Evolutionary conservation across 805 yeast species (phyloP), one percentile per base, ranked within the genome.

Genomic region (Candida tallmaniae): DNA sequence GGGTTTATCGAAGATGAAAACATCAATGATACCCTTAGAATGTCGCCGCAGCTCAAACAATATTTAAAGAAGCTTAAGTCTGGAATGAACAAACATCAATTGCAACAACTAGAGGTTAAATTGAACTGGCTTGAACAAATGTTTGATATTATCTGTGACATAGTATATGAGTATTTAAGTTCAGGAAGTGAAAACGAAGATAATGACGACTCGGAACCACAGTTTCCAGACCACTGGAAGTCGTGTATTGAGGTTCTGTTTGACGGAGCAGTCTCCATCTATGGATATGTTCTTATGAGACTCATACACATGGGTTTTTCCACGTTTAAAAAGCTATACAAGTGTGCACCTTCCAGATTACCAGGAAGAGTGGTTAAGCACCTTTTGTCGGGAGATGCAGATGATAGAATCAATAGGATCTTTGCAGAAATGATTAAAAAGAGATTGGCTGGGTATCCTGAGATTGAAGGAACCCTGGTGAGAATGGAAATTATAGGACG

Each of bases 1-100:
- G 96, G 96, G 1, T 88, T 89, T 52, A 73, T 80, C 7, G 62
- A 73, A 43, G 60, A 64, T 1, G 38, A 36, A 5, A 62, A 65
- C 34, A 48, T 52, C 22, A 68, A 74, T 47, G 87, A 83, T 44
- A 51, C 69, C 2, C 72, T 83, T 9, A 66, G 76, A 34, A 51
- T 85, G n/a, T 77, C 80, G 1, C 60, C 65, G 2, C 80, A 77
- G 43, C 53, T 73, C 35, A 46, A 65, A 29, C 51, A 47, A 28
- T 49, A 62, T 25, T 32, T 65, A 24, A 62, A 60, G 32, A 30
- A 40, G 18, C 40, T 44, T 19, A 52, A 50, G 32, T 27, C 40
- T 5, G 40, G 37, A 11, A 27, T 44, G 11, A 48, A 59, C 24
- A 52, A 53, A 19, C 61, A 56, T 19, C 52, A 58, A 23, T 44